Base-by-base conservation (phyloP, 352 stramenopile genomes). In the Phytopythium delawarense region DNA sequence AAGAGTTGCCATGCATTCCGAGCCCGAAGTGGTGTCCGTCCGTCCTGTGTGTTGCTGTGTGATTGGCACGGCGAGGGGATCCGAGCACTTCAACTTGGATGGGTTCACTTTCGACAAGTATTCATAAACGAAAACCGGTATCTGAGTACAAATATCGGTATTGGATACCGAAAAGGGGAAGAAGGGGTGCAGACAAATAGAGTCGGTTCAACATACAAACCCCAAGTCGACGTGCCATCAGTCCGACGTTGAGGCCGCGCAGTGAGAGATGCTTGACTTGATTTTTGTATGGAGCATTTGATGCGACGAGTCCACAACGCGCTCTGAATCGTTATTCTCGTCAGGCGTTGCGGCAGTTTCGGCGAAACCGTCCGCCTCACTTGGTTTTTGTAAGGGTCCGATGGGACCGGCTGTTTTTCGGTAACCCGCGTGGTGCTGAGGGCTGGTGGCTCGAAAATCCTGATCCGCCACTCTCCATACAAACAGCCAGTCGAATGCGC, bases 331-430 rank as follows among this genome's bases (percentile, higher is more conserved):
- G 40, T 46, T 46, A n/a, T 9, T 23, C 6, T 21, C 13, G 40
- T 15, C 40, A 46, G 40, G 46, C 7, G 46, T n/a, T 37, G 23
- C 4, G 13, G 12, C 28, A 12, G 48, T 23, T 54, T 54, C 48
- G 20, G 20, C 23, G 13, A 51, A 32, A 51, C 9, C 23, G 45
- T 7, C 30, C 12, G 20, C 35, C 21, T 8, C 4, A 42, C 28
- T 37, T 42, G 20, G 8, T 34, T 52, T 56, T 56, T 40, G 49
- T 40, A n/a, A n/a, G n/a, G n/a, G n/a, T n/a, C n/a, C n/a, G n/a
- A 37, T 54, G 49, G 3, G 28, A 18, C 50, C 50, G 30, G 50
- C 50, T 57, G 50, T 57, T 57, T 57, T 57, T 57, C 50, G 30
- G 18, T 20, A 42, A 57, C 50, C 8, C 25, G 49, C 13, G 20